Percentiles rank a stretch among this genome's conserved stretches.
phyloP scores from a whole-genome alignment of 2,329 filamentous ascomycete genomes.

The Thelonectria olida region DNA sequence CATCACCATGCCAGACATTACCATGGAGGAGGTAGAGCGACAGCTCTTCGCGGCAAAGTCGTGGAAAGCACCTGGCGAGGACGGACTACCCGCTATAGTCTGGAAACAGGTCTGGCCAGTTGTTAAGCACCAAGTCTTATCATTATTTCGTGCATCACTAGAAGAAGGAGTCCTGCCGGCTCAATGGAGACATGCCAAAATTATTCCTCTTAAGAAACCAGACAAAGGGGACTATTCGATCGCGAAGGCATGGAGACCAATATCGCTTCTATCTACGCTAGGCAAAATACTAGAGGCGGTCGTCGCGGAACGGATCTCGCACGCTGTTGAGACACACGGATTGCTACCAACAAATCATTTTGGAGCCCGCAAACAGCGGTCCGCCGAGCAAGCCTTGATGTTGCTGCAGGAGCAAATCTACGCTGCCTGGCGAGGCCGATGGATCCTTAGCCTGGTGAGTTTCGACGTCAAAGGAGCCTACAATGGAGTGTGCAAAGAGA shows the following conservation, averaged over 20 bases:
- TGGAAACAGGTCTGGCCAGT: too few species aligned
- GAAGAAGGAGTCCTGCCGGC: too few species aligned
- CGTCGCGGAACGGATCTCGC: conserved; percentile 15
- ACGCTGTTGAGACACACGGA: conserved; percentile 13
- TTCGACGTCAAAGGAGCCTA: conserved; percentile 26
- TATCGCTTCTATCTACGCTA: conserved; percentile 39
- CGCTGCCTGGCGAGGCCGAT: conserved; percentile 10
- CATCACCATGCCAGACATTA: too few species aligned
- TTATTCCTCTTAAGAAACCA: conserved; percentile 40
- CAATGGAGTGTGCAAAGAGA: too few species aligned
- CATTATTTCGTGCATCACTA: too few species aligned
- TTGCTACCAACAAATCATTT: conserved; percentile 24
- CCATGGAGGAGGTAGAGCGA: too few species aligned
- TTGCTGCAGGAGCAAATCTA: conserved; percentile 19
- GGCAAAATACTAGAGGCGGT: conserved; percentile 34
- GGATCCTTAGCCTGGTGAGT: conserved; percentile 19
- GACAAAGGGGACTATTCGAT: conserved; percentile 37
- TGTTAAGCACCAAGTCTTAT: too few species aligned
- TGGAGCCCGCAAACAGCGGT: conserved; percentile 19
- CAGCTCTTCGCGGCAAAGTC: too few species aligned
- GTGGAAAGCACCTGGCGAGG: too few species aligned
- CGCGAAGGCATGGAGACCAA: too few species aligned
- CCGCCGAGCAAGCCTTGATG: conserved; percentile 25
- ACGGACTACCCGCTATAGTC: too few species aligned
- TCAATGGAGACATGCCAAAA: conserved; percentile 27